Evolutionary conservation across 768 basidiomycete genomes (phyloP), one percentile per base, ranked within the genome.

Genomic region (Lentinula edodes): DNA sequence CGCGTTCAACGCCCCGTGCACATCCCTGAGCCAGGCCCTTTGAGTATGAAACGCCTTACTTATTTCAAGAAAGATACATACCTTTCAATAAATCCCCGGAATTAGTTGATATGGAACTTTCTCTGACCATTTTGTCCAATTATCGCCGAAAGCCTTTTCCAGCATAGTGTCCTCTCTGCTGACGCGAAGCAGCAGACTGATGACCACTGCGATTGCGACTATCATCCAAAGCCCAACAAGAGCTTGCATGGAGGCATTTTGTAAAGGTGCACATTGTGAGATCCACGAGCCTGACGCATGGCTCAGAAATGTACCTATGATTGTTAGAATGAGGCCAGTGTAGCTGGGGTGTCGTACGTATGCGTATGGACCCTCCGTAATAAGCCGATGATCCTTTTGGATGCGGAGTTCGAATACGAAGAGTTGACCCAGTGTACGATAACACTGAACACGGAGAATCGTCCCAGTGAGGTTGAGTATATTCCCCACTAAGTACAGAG

Each of bases 321-420:
- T 64, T n/a, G 68, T 69, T 43, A 74, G 46, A 20, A 74, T 73
- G 15, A 75, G 63, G 9, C 70, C 74, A 15, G 68, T 69, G 61
- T 79, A 79, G 64, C 76, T 75, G 3, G 78, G 78, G 62, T 79
- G 76, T 42, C 76, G 71, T 15, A 77, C 68, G 50, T 70, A 56
- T 5, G 74, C 62, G 57, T 79, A 79, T 0, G 76, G 77, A 1
- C 77, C 76, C 2, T 64, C 39, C 0, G 70, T 70, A 34, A 78
- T 52, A 53, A 79, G 73, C 42, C 38, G 58, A 61, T 79, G 77
- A n/a, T 71, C 64, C 35, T 71, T 64, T 52, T 63, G 69, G 16
- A 78, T 69, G 57, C 70, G 70, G 6, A 78, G 68, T 50, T 76
- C 73, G 58, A 78, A 78, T 1, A 74, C 78, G 67, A 78, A 78